These are phyloP conservation scores for Cucurbita argyrosperma DNA, from an alignment of 306 rosid genomes.

Conservation along the genomic window DNA sequence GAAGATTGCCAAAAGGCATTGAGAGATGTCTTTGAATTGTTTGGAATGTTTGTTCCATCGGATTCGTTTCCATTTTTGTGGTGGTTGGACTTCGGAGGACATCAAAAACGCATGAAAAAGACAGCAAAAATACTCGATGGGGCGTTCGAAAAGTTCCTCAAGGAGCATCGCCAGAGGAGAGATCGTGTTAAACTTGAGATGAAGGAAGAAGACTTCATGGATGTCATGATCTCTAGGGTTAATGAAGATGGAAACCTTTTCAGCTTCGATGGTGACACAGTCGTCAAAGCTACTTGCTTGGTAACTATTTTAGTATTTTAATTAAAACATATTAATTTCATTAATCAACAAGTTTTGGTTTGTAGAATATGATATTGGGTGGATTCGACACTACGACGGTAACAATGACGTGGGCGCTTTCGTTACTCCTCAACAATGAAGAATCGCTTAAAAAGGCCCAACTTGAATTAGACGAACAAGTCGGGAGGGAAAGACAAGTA, in stretches of 20 bases:
- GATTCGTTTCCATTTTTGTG: conserved; percentile 42
- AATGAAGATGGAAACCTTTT: not conserved
- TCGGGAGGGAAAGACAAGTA: conserved; percentile 27
- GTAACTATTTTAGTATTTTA: not conserved
- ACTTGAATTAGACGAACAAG: conserved; percentile 30
- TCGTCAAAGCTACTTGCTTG: not conserved
- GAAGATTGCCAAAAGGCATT: conserved; percentile 29
- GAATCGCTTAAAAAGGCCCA: conserved; percentile 25
- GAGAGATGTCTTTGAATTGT: conserved; percentile 25
- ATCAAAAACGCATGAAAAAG: conserved; percentile 22
- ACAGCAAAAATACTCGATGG: not conserved
- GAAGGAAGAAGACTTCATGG: not conserved
- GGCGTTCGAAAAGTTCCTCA: not conserved
- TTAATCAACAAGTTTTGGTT: no score
- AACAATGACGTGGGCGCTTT: conserved; percentile 40
- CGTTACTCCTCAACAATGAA: conserved; percentile 32
- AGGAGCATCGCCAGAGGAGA: not conserved
- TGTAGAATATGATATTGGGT: conserved; percentile 34
- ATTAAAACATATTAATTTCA: no score
- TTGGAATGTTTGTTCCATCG: conserved; percentile 34
- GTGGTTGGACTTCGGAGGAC: conserved; percentile 44
- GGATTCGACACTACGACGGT: conserved; percentile 35
- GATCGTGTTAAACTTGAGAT: not conserved
- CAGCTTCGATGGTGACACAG: not conserved
- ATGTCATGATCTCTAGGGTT: not conserved